phyloP scores from a whole-genome alignment of 345 rosid genomes.

The Lepidium sativum region DNA sequence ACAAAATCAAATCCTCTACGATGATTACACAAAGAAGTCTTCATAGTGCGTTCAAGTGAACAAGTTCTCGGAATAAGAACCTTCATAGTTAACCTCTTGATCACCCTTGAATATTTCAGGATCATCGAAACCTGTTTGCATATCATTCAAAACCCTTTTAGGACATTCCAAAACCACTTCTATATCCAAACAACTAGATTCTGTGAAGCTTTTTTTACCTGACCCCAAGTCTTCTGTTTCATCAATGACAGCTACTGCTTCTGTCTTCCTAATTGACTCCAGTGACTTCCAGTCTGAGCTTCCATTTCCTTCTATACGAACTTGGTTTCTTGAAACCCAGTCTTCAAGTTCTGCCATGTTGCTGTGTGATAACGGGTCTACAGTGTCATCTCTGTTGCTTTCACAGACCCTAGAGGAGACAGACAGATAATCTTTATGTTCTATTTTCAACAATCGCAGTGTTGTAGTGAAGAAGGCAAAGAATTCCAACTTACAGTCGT shows the following conservation, averaged over 20 bases:
- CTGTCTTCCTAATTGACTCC: constrained; percentile 35
- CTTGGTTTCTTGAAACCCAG: constrained; percentile 59
- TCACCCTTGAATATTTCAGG: constrained; percentile 51
- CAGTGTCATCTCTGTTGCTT: constrained; percentile 28
- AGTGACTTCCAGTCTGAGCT: constrained; percentile 68
- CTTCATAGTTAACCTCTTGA: constrained; percentile 40
- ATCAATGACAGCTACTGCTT: constrained; percentile 35
- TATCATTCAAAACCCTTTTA: neutral
- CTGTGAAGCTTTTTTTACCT: constrained; percentile 39
- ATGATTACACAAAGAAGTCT: constrained; percentile 14
- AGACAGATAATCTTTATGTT: constrained; percentile 16
- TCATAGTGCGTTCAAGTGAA: constrained; percentile 13
- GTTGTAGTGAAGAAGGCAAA: neutral
- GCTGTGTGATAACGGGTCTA: constrained; percentile 51
- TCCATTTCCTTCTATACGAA: constrained; percentile 38
- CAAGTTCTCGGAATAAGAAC: constrained; percentile 21
- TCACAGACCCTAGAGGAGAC: constrained; percentile 17
- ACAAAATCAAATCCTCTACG: constrained; percentile 1
- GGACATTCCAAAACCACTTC: neutral
- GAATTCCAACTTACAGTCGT: constrained; percentile 40
- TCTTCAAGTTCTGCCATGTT: constrained; percentile 47
- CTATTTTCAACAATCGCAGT: neutral
- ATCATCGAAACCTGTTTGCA: constrained; percentile 69
- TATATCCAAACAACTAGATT: neutral
- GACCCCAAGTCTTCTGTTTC: constrained; percentile 53